Evolutionary conservation across 2,329 filamentous ascomycete genomes (phyloP).

Genomic region (Ophiostoma perfectum): DNA sequence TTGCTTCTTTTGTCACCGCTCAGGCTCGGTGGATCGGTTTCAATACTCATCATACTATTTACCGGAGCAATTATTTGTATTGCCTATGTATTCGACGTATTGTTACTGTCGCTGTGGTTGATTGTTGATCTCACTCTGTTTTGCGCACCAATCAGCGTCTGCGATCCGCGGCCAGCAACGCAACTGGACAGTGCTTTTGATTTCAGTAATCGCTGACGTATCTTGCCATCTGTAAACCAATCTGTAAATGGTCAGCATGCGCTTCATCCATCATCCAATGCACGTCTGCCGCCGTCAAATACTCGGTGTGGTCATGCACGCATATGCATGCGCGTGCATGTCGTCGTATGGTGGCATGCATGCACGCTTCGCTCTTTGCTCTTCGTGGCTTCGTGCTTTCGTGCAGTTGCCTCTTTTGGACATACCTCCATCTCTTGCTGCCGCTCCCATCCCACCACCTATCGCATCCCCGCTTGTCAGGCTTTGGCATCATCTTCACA

Average conservation of each 20-base stretch:
- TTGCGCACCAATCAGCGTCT: neutral
- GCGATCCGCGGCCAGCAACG: neutral
- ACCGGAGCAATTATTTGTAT: neutral
- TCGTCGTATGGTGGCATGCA: constrained; percentile 8
- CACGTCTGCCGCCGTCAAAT: neutral
- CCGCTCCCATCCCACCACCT: neutral
- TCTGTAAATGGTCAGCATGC: neutral
- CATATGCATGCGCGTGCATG: neutral
- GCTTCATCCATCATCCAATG: neutral
- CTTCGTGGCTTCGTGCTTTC: constrained; percentile 9
- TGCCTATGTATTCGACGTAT: neutral
- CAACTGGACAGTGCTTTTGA: neutral
- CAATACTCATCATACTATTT: neutral
- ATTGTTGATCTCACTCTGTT: neutral
- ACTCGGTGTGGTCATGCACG: constrained; percentile 10
- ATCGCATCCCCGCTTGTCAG: neutral
- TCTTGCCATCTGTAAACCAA: neutral
- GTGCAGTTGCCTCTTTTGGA: constrained; percentile 1
- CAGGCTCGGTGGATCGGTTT: neutral
- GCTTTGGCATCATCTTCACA: neutral
- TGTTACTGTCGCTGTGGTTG: no score
- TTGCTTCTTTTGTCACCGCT: constrained; percentile 15
- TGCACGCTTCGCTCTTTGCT: constrained; percentile 5
- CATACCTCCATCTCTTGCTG: neutral
- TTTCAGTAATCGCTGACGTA: neutral